phyloP scores from a whole-genome alignment of 257 asterid species.

The Ballota nigra region DNA sequence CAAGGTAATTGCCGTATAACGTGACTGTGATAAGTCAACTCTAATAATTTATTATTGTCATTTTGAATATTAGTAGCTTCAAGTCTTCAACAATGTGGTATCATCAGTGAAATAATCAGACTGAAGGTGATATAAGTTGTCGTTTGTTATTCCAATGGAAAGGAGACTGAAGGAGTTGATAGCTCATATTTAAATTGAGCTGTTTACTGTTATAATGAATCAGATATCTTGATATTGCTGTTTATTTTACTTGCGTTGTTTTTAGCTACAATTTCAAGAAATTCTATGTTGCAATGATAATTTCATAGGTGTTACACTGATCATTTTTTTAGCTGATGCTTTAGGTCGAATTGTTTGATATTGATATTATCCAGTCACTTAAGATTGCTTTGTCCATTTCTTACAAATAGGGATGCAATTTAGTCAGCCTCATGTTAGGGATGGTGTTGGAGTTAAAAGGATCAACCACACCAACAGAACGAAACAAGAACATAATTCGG shows the following conservation, averaged over 20 bases:
- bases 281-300: background rate
- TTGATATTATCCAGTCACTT: background rate
- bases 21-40: background rate
- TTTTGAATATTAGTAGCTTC: background rate
- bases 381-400: background rate
- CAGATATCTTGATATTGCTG: background rate
- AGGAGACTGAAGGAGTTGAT: background rate
- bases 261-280: slow-evolving; percentile 1
- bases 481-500: too few species aligned
- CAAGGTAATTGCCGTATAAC: background rate
- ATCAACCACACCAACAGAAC: too few species aligned
- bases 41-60: background rate
- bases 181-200: background rate
- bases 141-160: background rate
- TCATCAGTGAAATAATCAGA: background rate
- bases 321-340: background rate
- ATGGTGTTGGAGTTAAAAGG: too few species aligned
- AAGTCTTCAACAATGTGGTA: background rate
- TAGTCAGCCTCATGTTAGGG: background rate
- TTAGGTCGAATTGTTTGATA: background rate
- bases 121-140: background rate
- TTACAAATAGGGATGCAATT: background rate
- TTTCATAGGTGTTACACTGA: too few species aligned
- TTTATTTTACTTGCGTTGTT: background rate
- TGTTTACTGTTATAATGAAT: background rate